Base-by-base conservation (phyloP, 2,329 filamentous ascomycete species). In the Aspergillus sp. region DNA sequence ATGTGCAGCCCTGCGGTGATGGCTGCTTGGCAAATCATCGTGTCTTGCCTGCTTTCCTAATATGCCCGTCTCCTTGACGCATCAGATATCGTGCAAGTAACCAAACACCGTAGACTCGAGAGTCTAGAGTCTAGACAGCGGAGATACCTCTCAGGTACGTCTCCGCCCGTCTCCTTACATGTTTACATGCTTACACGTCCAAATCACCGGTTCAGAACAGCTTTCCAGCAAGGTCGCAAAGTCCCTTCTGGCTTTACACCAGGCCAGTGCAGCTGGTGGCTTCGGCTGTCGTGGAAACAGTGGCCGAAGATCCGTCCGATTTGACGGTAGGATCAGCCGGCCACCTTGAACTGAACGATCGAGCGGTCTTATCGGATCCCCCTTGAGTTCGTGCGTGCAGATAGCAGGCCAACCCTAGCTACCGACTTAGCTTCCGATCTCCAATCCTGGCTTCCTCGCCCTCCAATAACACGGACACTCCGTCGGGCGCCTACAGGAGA, bases 271-370 rank as follows among this genome's bases (percentile, higher is more conserved):
- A 54, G 58, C 49, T 57, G 58, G 24, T 42, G 31, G 36, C 55
- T 50, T 55, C 58, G 54, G 47, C 20, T 39, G 58, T 45, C 18
- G 6, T 26, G 39, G 29, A n/a, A 49, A 49, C 39, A 39, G 45
- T 20, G 29, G 20, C 52, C 31, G 16, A 29, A 52, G 20, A 7
- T 51, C 32, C n/a, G n/a, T n/a, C 3, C 47, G 57, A 53, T 62
- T 62, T 53, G 60, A 60, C 53, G 57, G 55, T 31, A 49, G 51
- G 56, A 58, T 57, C 62, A 60, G 45, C 62, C 51, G 56, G 57
- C 50, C 52, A 47, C 45, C 12, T 47, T 47, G 36, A 47, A 11
- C 18, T 47, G 11, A 24, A 24, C 45, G 36, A 16, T 47, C 45
- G 22, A 20, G 45, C 7, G 22, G 45, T 12, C 10, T 24, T 47